Conservation (phyloP, 1,139 yeast genomes). For the Yamadazyma friedrichii region DNA sequence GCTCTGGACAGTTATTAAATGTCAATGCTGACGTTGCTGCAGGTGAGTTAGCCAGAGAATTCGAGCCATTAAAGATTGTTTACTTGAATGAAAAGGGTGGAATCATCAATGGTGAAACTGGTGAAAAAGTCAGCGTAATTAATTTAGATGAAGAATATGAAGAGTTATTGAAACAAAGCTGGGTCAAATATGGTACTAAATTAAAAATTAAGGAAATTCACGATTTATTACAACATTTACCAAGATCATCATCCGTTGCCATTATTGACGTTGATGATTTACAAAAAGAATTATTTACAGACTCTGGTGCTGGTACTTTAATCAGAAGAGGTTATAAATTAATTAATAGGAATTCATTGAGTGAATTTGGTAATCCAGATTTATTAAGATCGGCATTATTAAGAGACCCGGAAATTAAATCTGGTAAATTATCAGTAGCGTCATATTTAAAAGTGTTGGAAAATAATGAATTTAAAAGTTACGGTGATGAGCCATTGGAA, state of each 20-base stretch:
- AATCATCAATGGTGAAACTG: conserved; percentile 86
- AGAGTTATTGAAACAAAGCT: conserved; percentile 81
- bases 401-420: conserved; percentile 71
- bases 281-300: conserved; percentile 96
- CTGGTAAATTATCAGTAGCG: conserved; percentile 76
- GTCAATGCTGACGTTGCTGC: conserved; percentile 99
- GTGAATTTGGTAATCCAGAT: conserved; percentile 76
- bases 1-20: conserved; percentile 93
- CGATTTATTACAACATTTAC: conserved; percentile 88
- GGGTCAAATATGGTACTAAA: conserved; percentile 99
- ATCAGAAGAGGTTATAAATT: conserved; percentile 96
- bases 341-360: conserved; percentile 63
- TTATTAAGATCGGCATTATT: conserved; percentile 71
- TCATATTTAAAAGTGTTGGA: conserved; percentile 77
- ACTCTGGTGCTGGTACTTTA: conserved; percentile 98
- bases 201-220: conserved; percentile 94
- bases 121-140: conserved; percentile 85
- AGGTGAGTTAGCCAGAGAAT: conserved; percentile 93
- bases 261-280: conserved; percentile 92
- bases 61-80: conserved; percentile 95
- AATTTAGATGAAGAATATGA: conserved; percentile 97
- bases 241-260: conserved; percentile 96
- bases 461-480: conserved; percentile 63
- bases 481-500: conserved; percentile 95
- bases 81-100: conserved; percentile 98